phyloP scores from a whole-genome alignment of 371 early-diverging fungal genomes.

The Mortierella sp. region DNA sequence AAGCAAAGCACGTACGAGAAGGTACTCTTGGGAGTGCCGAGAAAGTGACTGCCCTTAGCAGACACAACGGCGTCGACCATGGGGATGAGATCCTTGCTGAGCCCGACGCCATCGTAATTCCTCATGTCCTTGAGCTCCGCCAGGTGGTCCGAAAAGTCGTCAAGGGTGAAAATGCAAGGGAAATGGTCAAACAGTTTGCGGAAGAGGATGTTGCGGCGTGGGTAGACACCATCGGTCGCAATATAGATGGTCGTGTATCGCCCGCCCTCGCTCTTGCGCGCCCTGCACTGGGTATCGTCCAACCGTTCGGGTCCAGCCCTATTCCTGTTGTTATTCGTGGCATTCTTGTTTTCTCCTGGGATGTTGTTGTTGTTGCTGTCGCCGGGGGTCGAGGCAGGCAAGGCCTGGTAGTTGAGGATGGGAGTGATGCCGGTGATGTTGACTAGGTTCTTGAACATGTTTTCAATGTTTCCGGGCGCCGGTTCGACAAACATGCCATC shows the following conservation, averaged over 20 bases:
- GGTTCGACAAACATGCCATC: constrained; percentile 65
- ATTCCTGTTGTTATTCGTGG: not conserved
- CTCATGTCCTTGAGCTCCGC: constrained; percentile 60
- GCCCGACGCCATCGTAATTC: constrained; percentile 65
- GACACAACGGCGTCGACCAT: constrained; percentile 76
- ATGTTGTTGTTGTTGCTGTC: not conserved
- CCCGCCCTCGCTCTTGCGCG: constrained; percentile 22
- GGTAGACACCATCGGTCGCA: constrained; percentile 71
- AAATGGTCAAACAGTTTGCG: constrained; percentile 70
- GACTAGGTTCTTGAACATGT: constrained; percentile 44
- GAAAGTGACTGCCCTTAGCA: constrained; percentile 69
- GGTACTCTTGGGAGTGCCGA: constrained; percentile 71
- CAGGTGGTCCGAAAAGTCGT: constrained; percentile 65
- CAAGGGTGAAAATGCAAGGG: constrained; percentile 70
- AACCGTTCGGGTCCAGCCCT: constrained; percentile 16
- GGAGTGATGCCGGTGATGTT: constrained; percentile 44
- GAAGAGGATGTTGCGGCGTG: constrained; percentile 66
- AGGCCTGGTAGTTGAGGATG: constrained; percentile 23
- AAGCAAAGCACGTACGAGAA: constrained; percentile 59
- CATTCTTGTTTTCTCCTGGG: too few relatives aligned
- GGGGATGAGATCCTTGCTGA: constrained; percentile 69
- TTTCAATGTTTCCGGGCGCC: constrained; percentile 42
- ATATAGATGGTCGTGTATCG: constrained; percentile 63
- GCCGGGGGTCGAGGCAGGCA: constrained; percentile 5
- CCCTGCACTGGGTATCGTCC: constrained; percentile 21